These are phyloP conservation scores for Trametes sp. DNA, from an alignment of 1,284 basidiomycete species.

Conservation along the genomic window DNA sequence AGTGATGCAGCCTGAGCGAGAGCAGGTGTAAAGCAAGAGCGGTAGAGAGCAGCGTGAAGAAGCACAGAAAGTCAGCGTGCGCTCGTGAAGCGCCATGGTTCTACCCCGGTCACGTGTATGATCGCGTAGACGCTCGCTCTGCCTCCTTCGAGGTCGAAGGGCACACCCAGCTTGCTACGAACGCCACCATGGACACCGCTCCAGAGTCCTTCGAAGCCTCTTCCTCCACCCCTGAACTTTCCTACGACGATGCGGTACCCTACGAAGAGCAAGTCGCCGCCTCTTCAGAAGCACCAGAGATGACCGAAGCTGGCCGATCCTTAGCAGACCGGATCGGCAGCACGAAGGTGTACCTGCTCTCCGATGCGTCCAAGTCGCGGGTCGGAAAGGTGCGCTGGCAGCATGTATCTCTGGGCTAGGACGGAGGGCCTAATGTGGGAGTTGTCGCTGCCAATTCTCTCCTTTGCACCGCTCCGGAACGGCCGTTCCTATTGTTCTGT, in stretches of 20 bases:
- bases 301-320: slow-evolving; percentile 32
- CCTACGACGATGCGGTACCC: slow-evolving; percentile 60
- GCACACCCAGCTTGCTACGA: not conserved
- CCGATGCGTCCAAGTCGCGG: slow-evolving; percentile 61
- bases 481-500: not conserved
- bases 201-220: slow-evolving; percentile 32
- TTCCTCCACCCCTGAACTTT: slow-evolving; percentile 32
- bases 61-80: not conserved
- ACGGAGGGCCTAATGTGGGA: slow-evolving; percentile 56
- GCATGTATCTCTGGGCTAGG: slow-evolving; percentile 42
- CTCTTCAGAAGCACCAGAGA: slow-evolving; percentile 43
- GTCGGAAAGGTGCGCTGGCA: slow-evolving; percentile 75
- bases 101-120: not conserved
- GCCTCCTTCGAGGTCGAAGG: not conserved
- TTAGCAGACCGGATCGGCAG: slow-evolving; percentile 72
- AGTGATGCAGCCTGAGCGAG: not conserved
- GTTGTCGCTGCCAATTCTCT: slow-evolving; percentile 38
- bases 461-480: slow-evolving; percentile 6
- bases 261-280: slow-evolving; percentile 52
- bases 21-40: not conserved
- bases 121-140: not conserved
- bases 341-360: slow-evolving; percentile 73
- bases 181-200: slow-evolving; percentile 48
- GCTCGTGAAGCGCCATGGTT: not conserved
- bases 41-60: not conserved